Base-by-base conservation (phyloP, 1,284 basidiomycete genomes). In the Boletus smithii region DNA sequence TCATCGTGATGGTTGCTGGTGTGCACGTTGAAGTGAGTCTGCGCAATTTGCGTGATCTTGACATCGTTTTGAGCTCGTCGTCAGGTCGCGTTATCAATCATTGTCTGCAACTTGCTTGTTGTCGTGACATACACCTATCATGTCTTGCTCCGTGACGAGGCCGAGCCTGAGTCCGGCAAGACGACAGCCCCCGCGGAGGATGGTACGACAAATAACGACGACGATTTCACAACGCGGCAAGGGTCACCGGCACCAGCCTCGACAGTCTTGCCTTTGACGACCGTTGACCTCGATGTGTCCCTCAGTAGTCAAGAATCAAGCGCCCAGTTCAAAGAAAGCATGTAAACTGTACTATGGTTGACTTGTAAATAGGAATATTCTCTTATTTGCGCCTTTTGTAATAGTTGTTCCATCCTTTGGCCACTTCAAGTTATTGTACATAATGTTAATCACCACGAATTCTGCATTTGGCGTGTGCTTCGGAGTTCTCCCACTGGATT, bases 51-150 rank as follows among this genome's bases (percentile, higher is more conserved):
- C 4, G 10, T 26, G 5, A 38, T 38, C n/a, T 23, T 31, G 14
- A 20, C 13, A 56, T 33, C 32, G 4, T 13, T 32, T 8, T 29
- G 14, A 43, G 22, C 14, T 22, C 7, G 2, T 13, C 24, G 2
- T 2, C 43, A 61, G 61, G 14, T 50, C 8, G 41, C 49, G 10
- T 20, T 60, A 5, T 52, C 56, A 4, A 39, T 60, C 13, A 29
- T 65, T 24, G 53, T 66, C 10, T 65, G 61, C 27, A 65, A 64
- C 26, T 14, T 63, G 14, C 51, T 65, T 16, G 59, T 64, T 16
- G 46, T 60, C 36, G 61, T 62, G 24, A 58, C 61, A 0, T 53
- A 46, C 13, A n/a, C 49, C 3, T 62, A 54, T 42, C 57, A 53
- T 14, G 38, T 44, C 31, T 16, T 57, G 4, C 42, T 40, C 9